Evolutionary conservation across 257 asterid species (phyloP), one percentile per base, ranked within the genome.

Genomic region (Orobanche coerulescens): DNA sequence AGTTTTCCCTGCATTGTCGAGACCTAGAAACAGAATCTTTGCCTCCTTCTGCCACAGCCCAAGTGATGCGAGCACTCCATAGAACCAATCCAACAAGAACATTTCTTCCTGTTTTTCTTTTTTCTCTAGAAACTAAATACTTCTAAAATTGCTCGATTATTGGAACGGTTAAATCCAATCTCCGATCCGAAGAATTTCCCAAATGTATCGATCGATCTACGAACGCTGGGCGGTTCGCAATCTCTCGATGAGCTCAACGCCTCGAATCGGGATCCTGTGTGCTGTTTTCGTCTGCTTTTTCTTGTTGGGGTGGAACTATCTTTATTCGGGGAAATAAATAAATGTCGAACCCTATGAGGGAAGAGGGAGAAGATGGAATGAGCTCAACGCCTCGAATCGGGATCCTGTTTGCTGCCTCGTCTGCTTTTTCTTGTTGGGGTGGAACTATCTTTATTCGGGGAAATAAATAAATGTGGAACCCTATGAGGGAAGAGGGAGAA

Each of bases 1-100:
- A 68, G 97, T 90, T 65, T 90, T 90, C 69, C 96, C 97, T 46
- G 97, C 94, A 71, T 90, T 90, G 73, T 90, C 97, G 62, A 90
- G 96, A 65, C 97, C 97, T 52, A 90, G 46, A 61, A 90, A 90
- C 71, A 90, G 81, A 70, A 90, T 90, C 79, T 90, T 90, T 22
- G 96, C 97, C 80, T 90, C 97, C 71, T 90, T 90, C 49, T 90
- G 97, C 97, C 97, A 90, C 28, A 90, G 71, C 1, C 97, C 97
- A 0, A 90, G 84, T 54, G 97, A 84, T 12, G 97, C 97, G 20
- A 90, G 82, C 43, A 87, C 73, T 61, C 97, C 97, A 47, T 90
- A 90, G 62, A 90, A 85, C 97, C 97, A 90, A 82, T 90, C 97
- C 56, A 87, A 58, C 78, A 90, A 75, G 58, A 90, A 87, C 97